Evolutionary conservation across 768 basidiomycete genomes (phyloP).

Genomic region (Calocybe gangraenosa): DNA sequence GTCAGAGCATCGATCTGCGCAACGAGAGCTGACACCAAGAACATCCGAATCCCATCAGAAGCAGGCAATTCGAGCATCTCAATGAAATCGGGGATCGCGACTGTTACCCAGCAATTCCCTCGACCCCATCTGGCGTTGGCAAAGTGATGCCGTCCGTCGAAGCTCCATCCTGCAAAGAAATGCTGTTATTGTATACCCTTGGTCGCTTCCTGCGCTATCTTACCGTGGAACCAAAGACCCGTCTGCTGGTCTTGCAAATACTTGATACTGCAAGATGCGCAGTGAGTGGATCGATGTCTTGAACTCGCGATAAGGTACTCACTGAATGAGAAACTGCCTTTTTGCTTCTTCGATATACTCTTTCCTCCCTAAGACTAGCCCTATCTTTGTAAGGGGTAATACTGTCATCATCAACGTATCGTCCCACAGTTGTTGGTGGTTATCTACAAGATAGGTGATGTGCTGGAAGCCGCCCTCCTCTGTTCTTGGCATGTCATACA

Average conservation of each 20-base stretch:
- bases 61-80: slow-evolving; percentile 37
- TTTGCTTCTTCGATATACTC: slow-evolving; percentile 53
- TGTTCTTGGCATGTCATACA: slow-evolving; percentile 42
- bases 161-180: slow-evolving; percentile 35
- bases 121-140: slow-evolving; percentile 47
- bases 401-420: slow-evolving; percentile 59
- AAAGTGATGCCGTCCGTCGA: slow-evolving; percentile 42
- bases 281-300: neutral
- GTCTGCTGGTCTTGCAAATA: slow-evolving; percentile 41
- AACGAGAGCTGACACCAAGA: slow-evolving; percentile 35
- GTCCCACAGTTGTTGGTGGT: slow-evolving; percentile 50
- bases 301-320: slow-evolving; percentile 14
- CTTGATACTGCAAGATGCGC: slow-evolving; percentile 28
- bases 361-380: slow-evolving; percentile 43
- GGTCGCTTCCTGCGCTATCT: slow-evolving; percentile 11
- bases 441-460: slow-evolving; percentile 37
- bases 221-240: slow-evolving; percentile 47
- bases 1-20: slow-evolving; percentile 48
- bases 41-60: slow-evolving; percentile 37
- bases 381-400: slow-evolving; percentile 53
- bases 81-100: slow-evolving; percentile 45
- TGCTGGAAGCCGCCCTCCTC: slow-evolving; percentile 46
- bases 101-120: slow-evolving; percentile 53
- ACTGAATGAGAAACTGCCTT: slow-evolving; percentile 48
- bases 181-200: neutral